Conservation (phyloP, 1,284 basidiomycete genomes). For the Lentinus polychrous region DNA sequence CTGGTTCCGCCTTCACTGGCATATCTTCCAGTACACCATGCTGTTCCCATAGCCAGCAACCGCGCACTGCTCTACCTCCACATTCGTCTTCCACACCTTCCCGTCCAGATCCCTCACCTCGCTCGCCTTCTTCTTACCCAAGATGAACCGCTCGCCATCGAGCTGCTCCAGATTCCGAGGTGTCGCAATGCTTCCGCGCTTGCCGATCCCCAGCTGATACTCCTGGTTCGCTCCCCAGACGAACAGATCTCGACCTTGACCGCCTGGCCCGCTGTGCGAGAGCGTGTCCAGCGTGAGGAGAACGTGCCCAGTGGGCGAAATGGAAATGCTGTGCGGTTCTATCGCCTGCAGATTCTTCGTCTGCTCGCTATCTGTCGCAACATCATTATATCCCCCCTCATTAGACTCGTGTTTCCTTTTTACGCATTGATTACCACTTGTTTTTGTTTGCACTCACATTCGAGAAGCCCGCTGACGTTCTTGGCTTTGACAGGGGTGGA, state of each 20-base stretch:
- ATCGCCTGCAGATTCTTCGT: conserved; percentile 60
- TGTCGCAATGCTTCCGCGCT: conserved; percentile 64
- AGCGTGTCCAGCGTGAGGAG: conserved; percentile 71
- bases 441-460: conserved; percentile 52
- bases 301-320: conserved; percentile 77
- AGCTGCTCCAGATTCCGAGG: conserved; percentile 53
- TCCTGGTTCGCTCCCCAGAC: conserved; percentile 68
- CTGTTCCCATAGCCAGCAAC: conserved; percentile 59
- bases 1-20: conserved; percentile 19
- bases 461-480: conserved; percentile 76
- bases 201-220: conserved; percentile 83
- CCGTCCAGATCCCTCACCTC: conserved; percentile 63
- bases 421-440: neutral
- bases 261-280: conserved; percentile 36
- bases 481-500: conserved; percentile 71
- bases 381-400: neutral
- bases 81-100: conserved; percentile 56
- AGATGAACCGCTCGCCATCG: conserved; percentile 51
- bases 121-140: conserved; percentile 39
- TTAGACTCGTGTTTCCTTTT: neutral
- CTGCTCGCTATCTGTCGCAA: conserved; percentile 57
- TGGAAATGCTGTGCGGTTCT: conserved; percentile 58
- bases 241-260: conserved; percentile 53
- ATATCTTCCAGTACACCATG: conserved; percentile 71
- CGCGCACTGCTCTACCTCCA: conserved; percentile 65